Conservation (phyloP, 345 rosid species). For the Ceriops tagal region DNA sequence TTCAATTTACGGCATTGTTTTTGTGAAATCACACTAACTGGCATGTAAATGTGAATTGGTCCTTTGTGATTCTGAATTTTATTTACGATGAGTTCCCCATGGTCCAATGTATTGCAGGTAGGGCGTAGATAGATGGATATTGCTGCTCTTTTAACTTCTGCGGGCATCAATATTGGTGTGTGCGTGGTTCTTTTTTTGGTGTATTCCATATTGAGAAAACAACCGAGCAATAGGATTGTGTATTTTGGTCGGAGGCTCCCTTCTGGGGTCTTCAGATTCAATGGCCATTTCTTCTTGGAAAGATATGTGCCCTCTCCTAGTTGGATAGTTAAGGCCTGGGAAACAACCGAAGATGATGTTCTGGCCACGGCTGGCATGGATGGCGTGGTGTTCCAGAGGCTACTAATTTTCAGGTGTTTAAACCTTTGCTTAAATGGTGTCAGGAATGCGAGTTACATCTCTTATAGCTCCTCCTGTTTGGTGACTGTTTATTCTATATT, state of each 20-base stretch:
- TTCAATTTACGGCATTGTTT: too few species aligned
- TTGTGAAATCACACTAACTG: too few species aligned
- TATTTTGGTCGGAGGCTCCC: conserved; percentile 68
- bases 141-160: conserved; percentile 75
- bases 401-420: conserved; percentile 70
- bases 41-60: too few species aligned
- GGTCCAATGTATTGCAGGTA: conserved; percentile 22
- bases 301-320: conserved; percentile 88
- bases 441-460: too few species aligned
- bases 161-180: conserved; percentile 70
- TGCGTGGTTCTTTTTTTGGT: conserved; percentile 58
- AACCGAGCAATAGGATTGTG: conserved; percentile 65
- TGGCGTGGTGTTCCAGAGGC: conserved; percentile 76
- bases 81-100: neutral
- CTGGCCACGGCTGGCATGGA: conserved; percentile 71
- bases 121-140: conserved; percentile 55
- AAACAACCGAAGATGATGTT: conserved; percentile 74
- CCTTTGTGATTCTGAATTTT: too few species aligned
- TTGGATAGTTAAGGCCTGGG: conserved; percentile 91
- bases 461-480: neutral
- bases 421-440: neutral
- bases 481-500: neutral
- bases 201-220: conserved; percentile 79
- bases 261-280: conserved; percentile 25
- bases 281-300: conserved; percentile 52